Conservation (phyloP, 805 yeast species). For the Cyberlindnera galapagoensis region DNA sequence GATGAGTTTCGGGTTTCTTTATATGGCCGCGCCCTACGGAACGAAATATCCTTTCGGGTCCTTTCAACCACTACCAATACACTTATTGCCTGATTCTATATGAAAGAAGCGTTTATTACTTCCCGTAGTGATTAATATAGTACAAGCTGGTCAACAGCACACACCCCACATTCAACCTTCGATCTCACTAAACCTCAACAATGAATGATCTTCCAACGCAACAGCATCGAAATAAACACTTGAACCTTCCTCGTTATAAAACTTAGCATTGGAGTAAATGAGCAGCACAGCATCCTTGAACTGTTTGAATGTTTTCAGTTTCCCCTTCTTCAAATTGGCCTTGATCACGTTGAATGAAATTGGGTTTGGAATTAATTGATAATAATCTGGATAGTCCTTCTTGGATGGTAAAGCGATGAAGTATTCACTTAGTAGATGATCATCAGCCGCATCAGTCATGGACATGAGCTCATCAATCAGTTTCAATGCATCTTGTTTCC, state of each 20-base stretch:
- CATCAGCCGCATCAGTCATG: conserved; percentile 27
- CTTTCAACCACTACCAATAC: too few relatives aligned
- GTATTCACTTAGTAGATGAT: conserved; percentile 41
- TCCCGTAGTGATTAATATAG: too few relatives aligned
- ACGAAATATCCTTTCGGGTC: too few relatives aligned
- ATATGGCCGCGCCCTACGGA: too few relatives aligned
- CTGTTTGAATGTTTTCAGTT: conserved; percentile 38
- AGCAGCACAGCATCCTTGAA: conserved; percentile 55
- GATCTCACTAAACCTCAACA: conserved; percentile 36
- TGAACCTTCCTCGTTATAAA: conserved; percentile 88
- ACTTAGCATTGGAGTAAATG: conserved; percentile 80
- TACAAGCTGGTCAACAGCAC: too few relatives aligned
- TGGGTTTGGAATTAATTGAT: conserved; percentile 47
- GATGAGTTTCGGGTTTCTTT: too few relatives aligned
- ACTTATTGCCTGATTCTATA: too few relatives aligned
- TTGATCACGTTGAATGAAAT: conserved; percentile 59
- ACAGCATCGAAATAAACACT: conserved; percentile 78
- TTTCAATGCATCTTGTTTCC: conserved; percentile 25
- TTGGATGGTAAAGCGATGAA: conserved; percentile 70
- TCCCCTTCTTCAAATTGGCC: conserved; percentile 46
- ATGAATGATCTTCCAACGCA: conserved; percentile 65
- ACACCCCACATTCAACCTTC: too few relatives aligned
- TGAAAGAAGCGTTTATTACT: too few relatives aligned
- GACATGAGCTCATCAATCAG: conserved; percentile 39
- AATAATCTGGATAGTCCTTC: conserved; percentile 81